These are phyloP conservation scores for Aspergillus sp. DNA, from an alignment of 2,329 filamentous ascomycete genomes.

Conservation along the genomic window DNA sequence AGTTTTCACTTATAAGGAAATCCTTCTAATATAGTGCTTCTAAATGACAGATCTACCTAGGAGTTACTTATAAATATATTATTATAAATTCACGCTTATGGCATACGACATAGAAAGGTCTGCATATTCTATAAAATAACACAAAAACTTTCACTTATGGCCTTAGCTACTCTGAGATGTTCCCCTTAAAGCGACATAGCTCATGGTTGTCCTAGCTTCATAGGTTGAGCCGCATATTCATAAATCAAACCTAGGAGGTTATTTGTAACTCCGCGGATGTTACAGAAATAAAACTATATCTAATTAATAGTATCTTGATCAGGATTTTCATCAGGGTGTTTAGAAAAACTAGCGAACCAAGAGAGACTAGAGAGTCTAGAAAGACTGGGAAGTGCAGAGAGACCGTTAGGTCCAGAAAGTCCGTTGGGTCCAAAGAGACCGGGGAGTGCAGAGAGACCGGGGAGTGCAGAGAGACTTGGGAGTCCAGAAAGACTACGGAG, in stretches of 20 bases:
- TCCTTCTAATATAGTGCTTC: conserved; percentile 1
- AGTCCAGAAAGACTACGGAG: too few species aligned
- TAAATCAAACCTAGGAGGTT: neutral
- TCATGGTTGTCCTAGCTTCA: conserved; percentile 1
- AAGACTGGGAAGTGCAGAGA: too few species aligned
- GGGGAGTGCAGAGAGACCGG: too few species aligned
- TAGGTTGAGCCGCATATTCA: conserved; percentile 2
- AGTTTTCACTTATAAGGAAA: conserved; percentile 1
- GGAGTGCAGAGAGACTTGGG: too few species aligned
- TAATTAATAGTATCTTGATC: too few species aligned
- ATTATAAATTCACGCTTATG: conserved; percentile 2
- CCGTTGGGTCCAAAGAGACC: too few species aligned
- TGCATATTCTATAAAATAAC: conserved; percentile 1
- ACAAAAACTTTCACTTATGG: conserved; percentile 1
- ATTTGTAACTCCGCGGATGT: neutral
- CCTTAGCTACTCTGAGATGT: conserved; percentile 1
- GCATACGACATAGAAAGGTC: conserved; percentile 1
- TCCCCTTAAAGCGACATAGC: neutral
- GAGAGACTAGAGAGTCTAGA: too few species aligned
- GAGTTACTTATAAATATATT: conserved; percentile 1
- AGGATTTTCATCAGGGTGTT: too few species aligned
- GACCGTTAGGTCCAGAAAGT: too few species aligned
- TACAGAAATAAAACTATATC: conserved; percentile 1
- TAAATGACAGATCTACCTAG: conserved; percentile 1
- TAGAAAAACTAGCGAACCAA: too few species aligned